phyloP scores from a whole-genome alignment of 495 filamentous ascomycete species.

The Clohesyomyces aquaticus region DNA sequence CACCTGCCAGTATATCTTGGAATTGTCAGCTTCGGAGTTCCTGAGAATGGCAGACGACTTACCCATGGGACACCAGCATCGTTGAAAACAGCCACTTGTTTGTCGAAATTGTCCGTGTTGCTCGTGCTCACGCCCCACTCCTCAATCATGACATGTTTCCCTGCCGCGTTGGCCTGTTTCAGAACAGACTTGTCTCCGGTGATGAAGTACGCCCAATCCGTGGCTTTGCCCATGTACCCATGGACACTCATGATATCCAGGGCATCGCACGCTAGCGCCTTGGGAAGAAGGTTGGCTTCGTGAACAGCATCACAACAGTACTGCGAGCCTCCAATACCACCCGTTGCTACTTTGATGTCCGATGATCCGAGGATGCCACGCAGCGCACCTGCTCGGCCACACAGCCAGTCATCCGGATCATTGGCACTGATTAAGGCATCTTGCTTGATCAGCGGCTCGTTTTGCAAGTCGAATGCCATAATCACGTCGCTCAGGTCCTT shows the following conservation, averaged over 20 bases:
- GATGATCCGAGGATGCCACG: constrained; percentile 12
- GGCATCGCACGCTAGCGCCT: constrained; percentile 33
- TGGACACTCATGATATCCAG: constrained; percentile 37
- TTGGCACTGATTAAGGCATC: constrained; percentile 33
- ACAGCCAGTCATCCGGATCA: constrained; percentile 46
- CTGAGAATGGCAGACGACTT: background rate
- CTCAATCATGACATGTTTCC: constrained; percentile 23
- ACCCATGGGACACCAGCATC: constrained; percentile 28
- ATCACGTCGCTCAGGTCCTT: constrained; percentile 47
- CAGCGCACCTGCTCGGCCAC: constrained; percentile 30
- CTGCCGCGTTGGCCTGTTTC: constrained; percentile 10
- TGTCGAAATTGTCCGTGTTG: constrained; percentile 22
- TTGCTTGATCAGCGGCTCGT: constrained; percentile 47
- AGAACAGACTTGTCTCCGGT: constrained; percentile 11
- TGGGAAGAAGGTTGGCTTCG: constrained; percentile 24
- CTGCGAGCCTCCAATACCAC: constrained; percentile 34
- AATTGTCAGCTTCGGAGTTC: background rate
- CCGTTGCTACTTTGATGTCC: constrained; percentile 29
- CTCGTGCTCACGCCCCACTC: constrained; percentile 29
- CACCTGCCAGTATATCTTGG: constrained; percentile 31
- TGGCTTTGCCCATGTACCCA: constrained; percentile 21
- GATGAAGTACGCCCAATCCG: constrained; percentile 22
- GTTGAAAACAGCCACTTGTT: constrained; percentile 22
- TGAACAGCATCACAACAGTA: constrained; percentile 15
- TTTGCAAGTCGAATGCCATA: constrained; percentile 50